These are phyloP conservation scores for Trichoderma sp. DNA, from an alignment of 2,329 filamentous ascomycete genomes.

Conservation along the genomic window DNA sequence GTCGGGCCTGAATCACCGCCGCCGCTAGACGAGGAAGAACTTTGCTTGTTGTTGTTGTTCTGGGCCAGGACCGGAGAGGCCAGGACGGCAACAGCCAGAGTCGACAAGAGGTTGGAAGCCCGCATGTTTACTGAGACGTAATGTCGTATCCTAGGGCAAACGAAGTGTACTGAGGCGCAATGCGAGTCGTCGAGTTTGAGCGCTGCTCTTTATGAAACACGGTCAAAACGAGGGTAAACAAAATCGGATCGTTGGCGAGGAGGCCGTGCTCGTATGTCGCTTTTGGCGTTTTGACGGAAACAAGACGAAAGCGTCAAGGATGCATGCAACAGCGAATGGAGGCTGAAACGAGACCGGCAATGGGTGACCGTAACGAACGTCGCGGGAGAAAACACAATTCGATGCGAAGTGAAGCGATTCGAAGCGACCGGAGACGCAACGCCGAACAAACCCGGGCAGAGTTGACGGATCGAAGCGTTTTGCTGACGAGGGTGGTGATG, in stretches of 20 bases:
- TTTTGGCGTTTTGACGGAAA: neutral
- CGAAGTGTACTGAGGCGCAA: neutral
- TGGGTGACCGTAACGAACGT: neutral
- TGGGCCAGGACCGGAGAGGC: slow-evolving; percentile 35
- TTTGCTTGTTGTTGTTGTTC: slow-evolving; percentile 19
- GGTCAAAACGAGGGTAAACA: neutral
- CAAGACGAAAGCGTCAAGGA: neutral
- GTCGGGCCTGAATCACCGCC: slow-evolving; percentile 28
- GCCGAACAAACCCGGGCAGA: neutral
- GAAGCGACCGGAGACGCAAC: neutral
- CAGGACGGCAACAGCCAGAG: slow-evolving; percentile 31
- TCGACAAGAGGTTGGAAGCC: slow-evolving; percentile 23
- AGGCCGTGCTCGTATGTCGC: neutral
- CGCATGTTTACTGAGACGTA: neutral
- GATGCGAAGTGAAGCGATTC: neutral
- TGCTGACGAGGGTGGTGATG: neutral
- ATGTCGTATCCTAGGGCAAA: neutral
- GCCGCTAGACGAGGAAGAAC: slow-evolving; percentile 16
- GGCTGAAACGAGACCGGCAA: neutral
- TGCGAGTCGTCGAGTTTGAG: neutral
- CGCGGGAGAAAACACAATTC: neutral
- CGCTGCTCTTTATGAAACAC: neutral
- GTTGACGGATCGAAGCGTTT: neutral
- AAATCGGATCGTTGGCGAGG: neutral
- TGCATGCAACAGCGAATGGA: neutral